Evolutionary conservation across 371 early-diverging fungal species (phyloP).

Genomic region (Haplosporangium sp.): DNA sequence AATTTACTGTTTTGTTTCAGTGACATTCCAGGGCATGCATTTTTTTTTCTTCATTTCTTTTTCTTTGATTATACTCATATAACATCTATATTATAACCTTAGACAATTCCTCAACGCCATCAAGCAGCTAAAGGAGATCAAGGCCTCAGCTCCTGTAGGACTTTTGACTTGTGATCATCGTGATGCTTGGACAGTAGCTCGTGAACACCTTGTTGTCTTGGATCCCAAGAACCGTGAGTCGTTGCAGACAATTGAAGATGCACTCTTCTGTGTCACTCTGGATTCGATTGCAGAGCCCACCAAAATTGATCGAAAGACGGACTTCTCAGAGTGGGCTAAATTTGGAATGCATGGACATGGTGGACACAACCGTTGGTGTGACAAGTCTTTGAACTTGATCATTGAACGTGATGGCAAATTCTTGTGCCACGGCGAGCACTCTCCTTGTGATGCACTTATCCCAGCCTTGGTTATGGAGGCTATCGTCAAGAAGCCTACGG

Average conservation of each 20-base stretch:
- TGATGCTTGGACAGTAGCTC: slow-evolving; percentile 82
- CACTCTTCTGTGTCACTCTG: slow-evolving; percentile 81
- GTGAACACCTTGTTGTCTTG: slow-evolving; percentile 67
- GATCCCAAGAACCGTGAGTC: slow-evolving; percentile 65
- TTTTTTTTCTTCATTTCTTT: not conserved
- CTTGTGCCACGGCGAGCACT: slow-evolving; percentile 86
- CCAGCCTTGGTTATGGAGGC: slow-evolving; percentile 74
- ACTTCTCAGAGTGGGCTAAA: slow-evolving; percentile 56
- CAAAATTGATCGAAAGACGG: slow-evolving; percentile 62
- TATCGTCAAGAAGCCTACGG: slow-evolving; percentile 62
- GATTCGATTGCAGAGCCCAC: slow-evolving; percentile 61
- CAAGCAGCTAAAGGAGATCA: slow-evolving; percentile 58
- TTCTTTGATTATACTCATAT: not conserved
- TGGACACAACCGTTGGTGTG: slow-evolving; percentile 93
- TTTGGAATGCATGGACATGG: slow-evolving; percentile 69
- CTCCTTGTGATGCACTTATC: slow-evolving; percentile 84
- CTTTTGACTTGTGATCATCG: slow-evolving; percentile 89
- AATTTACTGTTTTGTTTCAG: no score
- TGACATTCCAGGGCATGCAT: not conserved
- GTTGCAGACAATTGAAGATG: slow-evolving; percentile 67
- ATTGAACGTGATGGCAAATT: slow-evolving; percentile 79
- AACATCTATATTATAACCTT: not conserved
- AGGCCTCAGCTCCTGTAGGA: slow-evolving; percentile 71
- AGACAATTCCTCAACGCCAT: slow-evolving; percentile 60
- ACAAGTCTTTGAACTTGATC: slow-evolving; percentile 78